Conservation (phyloP, 1,139 yeast species). For the Yamadazyma membranifaciens region DNA sequence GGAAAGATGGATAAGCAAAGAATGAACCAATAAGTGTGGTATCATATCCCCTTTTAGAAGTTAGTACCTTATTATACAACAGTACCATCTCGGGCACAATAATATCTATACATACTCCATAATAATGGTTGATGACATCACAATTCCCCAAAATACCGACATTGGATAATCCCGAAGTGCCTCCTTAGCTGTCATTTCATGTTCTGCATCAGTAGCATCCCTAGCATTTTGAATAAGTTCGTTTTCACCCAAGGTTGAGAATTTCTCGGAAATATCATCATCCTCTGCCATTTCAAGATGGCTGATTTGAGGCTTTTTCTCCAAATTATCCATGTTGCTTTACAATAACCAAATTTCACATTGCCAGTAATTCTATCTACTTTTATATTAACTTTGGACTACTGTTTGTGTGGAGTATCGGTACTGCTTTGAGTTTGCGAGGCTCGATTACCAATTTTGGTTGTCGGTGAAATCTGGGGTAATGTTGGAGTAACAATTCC, state of each 20-base stretch:
- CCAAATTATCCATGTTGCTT: too few relatives aligned
- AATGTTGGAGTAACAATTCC: too few relatives aligned
- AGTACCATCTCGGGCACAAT: too few relatives aligned
- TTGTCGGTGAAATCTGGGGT: too few relatives aligned
- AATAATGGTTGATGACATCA: slow-evolving; percentile 39
- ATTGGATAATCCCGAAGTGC: slow-evolving; percentile 21
- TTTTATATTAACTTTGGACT: too few relatives aligned
- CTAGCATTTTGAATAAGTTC: slow-evolving; percentile 14
- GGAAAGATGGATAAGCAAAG: slow-evolving; percentile 39
- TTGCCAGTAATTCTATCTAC: too few relatives aligned
- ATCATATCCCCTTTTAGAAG: slow-evolving; percentile 45
- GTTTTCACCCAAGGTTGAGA: not conserved
- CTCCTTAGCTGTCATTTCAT: slow-evolving; percentile 16
- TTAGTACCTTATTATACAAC: not conserved
- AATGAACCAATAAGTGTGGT: slow-evolving; percentile 34
- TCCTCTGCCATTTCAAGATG: slow-evolving; percentile 8
- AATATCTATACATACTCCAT: slow-evolving; percentile 12
- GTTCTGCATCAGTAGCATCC: slow-evolving; percentile 18
- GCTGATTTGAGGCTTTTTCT: slow-evolving; percentile 4
- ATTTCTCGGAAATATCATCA: slow-evolving; percentile 4
- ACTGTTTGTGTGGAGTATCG: too few relatives aligned
- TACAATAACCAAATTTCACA: too few relatives aligned
- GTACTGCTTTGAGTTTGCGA: too few relatives aligned
- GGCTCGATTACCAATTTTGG: too few relatives aligned
- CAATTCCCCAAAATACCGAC: slow-evolving; percentile 46